These are phyloP conservation scores for Trapa bicornis DNA, from an alignment of 345 rosid species.

Conservation along the genomic window DNA sequence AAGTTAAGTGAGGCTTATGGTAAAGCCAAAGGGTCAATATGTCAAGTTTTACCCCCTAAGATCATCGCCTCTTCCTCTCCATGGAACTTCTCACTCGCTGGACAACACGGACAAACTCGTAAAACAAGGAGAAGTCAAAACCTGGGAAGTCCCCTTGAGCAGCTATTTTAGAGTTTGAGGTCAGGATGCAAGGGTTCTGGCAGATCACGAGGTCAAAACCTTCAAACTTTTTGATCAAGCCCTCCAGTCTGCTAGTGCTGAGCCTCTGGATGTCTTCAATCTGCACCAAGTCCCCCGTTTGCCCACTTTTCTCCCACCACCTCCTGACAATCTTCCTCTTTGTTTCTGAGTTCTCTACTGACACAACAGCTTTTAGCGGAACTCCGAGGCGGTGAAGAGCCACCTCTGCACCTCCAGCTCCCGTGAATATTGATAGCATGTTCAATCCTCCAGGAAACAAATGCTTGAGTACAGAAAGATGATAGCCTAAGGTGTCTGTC, in stretches of 20 bases:
- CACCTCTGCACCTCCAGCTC: slow-evolving; percentile 72
- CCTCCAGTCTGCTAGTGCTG: slow-evolving; percentile 41
- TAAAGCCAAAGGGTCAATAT: too few relatives aligned
- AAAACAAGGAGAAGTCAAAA: slow-evolving; percentile 54
- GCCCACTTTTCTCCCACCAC: slow-evolving; percentile 70
- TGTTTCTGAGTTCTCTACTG: slow-evolving; percentile 46
- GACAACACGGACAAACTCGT: slow-evolving; percentile 60
- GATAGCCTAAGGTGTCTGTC: slow-evolving; percentile 71
- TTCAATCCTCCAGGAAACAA: slow-evolving; percentile 60
- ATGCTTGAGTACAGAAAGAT: slow-evolving; percentile 68
- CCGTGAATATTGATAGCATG: slow-evolving; percentile 59
- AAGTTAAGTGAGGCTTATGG: too few relatives aligned
- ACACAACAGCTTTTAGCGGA: slow-evolving; percentile 53
- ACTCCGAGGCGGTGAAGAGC: slow-evolving; percentile 60
- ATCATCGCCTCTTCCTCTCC: slow-evolving; percentile 21
- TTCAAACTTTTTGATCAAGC: slow-evolving; percentile 35
- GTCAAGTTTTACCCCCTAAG: too few relatives aligned
- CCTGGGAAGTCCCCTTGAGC: slow-evolving; percentile 9
- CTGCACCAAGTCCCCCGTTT: slow-evolving; percentile 68
- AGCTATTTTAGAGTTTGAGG: slow-evolving; percentile 14
- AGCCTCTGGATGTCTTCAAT: slow-evolving; percentile 52
- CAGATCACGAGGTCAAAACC: slow-evolving; percentile 64
- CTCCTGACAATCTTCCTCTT: slow-evolving; percentile 44
- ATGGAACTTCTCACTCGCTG: slow-evolving; percentile 48
- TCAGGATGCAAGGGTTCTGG: slow-evolving; percentile 43